Percentiles rank a stretch among this genome's conserved stretches.
Conservation (phyloP, 73 alveolate genomes). For the Paramecium caudatum region DNA sequence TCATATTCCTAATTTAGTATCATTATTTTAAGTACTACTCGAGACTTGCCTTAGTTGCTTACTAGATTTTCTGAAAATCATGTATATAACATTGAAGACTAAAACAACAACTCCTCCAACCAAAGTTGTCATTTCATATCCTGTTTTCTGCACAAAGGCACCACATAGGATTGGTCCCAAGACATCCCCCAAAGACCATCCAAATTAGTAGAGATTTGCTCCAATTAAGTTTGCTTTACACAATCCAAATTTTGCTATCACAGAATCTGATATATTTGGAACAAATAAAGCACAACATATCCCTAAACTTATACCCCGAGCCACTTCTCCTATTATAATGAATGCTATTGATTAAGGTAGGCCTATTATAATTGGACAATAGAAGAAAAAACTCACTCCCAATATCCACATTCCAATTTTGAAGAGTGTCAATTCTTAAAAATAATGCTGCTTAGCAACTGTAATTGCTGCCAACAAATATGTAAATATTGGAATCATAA, state of each 20-base stretch:
- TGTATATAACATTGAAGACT: background rate
- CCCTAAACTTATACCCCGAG: slow-evolving; percentile 25
- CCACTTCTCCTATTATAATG: background rate
- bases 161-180: slow-evolving; percentile 42
- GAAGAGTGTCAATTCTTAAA: background rate
- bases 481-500: slow-evolving; percentile 32
- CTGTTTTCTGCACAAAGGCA: background rate
- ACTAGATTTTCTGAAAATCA: background rate
- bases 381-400: slow-evolving; percentile 17
- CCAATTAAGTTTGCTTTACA: slow-evolving; percentile 33
- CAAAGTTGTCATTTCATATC: background rate
- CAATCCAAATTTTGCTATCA: background rate
- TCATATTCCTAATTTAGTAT: background rate
- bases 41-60: background rate
- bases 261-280: slow-evolving; percentile 2
- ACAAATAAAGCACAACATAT: background rate
- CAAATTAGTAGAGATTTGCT: slow-evolving; percentile 38
- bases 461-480: background rate
- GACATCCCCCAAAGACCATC: slow-evolving; percentile 39
- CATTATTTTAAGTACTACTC: background rate
- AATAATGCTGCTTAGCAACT: background rate
- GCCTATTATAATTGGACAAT: background rate
- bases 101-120: background rate
- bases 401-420: slow-evolving; percentile 15
- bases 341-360: background rate